phyloP scores from a whole-genome alignment of 768 basidiomycete genomes.

The Clitopilus hobsonii region DNA sequence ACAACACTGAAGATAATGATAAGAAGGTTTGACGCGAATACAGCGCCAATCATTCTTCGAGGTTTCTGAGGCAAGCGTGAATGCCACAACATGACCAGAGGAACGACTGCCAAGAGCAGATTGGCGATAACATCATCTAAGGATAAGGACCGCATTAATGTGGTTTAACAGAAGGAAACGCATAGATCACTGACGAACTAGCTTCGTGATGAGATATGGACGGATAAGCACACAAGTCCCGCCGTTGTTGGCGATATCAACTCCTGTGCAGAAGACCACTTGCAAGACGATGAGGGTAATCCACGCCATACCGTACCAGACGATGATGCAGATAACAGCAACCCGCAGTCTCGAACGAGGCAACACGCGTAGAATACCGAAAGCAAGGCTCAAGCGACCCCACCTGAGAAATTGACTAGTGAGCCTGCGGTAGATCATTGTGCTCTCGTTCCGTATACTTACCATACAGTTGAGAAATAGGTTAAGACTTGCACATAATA shows the following conservation, averaged over 20 bases:
- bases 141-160: background rate
- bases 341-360: background rate
- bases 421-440: background rate
- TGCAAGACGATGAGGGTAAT: background rate
- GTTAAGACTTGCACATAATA: background rate
- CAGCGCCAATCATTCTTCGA: background rate
- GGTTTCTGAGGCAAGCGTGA: background rate
- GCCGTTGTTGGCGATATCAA: background rate
- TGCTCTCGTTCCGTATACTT: background rate
- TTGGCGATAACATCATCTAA: background rate
- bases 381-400: background rate
- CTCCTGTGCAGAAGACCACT: background rate
- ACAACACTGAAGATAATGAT: background rate
- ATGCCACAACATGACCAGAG: background rate
- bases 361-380: background rate
- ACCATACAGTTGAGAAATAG: background rate
- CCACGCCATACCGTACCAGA: background rate
- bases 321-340: background rate
- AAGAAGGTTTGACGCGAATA: background rate
- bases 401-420: background rate
- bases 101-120: background rate
- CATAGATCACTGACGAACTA: background rate
- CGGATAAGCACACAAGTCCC: background rate
- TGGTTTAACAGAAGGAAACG: background rate
- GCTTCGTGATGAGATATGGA: background rate